These are phyloP conservation scores for Aspergillus sp. DNA, from an alignment of 2,329 filamentous ascomycete species.

Conservation along the genomic window DNA sequence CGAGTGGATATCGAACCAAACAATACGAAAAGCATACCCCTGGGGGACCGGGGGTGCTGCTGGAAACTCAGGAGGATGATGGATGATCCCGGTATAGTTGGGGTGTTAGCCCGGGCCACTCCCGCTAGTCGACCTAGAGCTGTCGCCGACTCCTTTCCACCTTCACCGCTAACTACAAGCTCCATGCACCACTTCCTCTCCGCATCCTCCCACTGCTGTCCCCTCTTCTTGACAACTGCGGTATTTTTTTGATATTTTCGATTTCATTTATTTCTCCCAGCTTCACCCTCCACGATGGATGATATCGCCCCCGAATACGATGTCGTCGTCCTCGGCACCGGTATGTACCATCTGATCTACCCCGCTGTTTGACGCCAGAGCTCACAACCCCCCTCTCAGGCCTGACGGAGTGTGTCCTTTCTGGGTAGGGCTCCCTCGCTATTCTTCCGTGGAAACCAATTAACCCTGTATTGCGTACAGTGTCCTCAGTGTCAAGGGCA, in stretches of 20 bases:
- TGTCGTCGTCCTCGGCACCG: constrained; percentile 96
- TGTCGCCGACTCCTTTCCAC: constrained; percentile 8
- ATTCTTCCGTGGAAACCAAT: constrained; percentile 6
- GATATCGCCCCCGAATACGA: constrained; percentile 99
- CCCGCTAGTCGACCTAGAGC: neutral
- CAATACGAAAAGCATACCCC: neutral
- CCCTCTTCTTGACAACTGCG: constrained; percentile 11
- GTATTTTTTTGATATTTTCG: neutral
- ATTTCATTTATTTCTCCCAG: neutral
- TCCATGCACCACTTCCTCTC: constrained; percentile 19
- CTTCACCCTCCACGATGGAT: constrained; percentile 67
- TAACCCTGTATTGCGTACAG: constrained; percentile 47
- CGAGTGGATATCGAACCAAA: constrained; percentile 4
- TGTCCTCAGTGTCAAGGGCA: constrained; percentile 95
- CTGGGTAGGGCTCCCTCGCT: constrained; percentile 64
- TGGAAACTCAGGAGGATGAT: neutral
- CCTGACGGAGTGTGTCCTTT: constrained; percentile 97
- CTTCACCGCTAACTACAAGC: constrained; percentile 13
- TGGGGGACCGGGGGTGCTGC: neutral
- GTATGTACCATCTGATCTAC: constrained; percentile 52
- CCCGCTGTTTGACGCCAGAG: constrained; percentile 32
- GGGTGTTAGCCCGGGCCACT: neutral
- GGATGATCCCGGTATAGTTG: neutral
- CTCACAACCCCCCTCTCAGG: constrained; percentile 55
- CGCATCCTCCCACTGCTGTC: constrained; percentile 21